Base-by-base conservation (phyloP, 352 stramenopile genomes). In the Pythium utonaiense region DNA sequence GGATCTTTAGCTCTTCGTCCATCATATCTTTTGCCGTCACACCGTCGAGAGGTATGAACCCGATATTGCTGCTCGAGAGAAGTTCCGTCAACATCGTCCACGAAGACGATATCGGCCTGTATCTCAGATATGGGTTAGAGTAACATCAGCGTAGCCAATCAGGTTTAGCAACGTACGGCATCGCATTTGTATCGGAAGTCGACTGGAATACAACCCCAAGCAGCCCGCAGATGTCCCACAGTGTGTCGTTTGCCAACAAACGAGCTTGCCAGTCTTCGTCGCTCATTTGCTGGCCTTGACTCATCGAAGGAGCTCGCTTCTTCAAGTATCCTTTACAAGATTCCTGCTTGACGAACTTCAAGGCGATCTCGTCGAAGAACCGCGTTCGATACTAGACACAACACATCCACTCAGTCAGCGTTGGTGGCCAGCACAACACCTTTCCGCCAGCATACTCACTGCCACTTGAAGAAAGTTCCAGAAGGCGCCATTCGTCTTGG, bases 391-490 rank as follows among this genome's bases (percentile, higher is more conserved):
- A 67, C 64, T 71, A 25, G 33, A 57, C 34, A 44, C 21, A 51
- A 52, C 8, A 52, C n/a, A n/a, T n/a, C n/a, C n/a, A 38, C 5
- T 17, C 13, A 4, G 19, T 53, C 3, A 16, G 25, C 27, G 14
- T 7, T 10, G 19, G 8, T n/a, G 5, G 21, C 30, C 44, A 44
- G 10, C 16, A 6, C 36, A 5, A 22, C 36, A n/a, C 36, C 6
- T 22, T 14, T 25, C 33, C 10, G 17, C 9, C 10, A 8, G 17
- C 17, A 17, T 14, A 57, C 69, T 45, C 65, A 68, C 72, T 61
- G 78, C 65, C 2, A 72, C 74, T 67, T 83, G 75, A 4, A 91
- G 52, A 41, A 88, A 75, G 24, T 66, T 55, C 80, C 80, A 90
- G 22, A 88, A 74, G 14, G 77, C 60, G 30, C 64, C 73, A 21